phyloP scores from a whole-genome alignment of 2,329 filamentous ascomycete species.

The Triangularia setosa region DNA sequence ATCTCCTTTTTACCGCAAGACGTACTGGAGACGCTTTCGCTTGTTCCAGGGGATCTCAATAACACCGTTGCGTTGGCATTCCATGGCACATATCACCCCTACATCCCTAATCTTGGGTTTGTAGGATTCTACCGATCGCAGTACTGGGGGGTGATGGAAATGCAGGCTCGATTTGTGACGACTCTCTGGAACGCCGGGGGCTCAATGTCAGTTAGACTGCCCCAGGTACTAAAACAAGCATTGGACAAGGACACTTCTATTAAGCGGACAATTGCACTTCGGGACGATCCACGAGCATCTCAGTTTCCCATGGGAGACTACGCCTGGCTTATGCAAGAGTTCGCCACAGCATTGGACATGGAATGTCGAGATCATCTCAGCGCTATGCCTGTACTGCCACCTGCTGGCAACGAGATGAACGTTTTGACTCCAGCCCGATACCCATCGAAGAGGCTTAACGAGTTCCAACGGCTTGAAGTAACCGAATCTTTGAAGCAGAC shows the following conservation, averaged over 20 bases:
- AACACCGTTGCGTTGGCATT: slow-evolving; percentile 66
- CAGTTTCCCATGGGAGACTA: slow-evolving; percentile 88
- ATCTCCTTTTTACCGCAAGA: slow-evolving; percentile 60
- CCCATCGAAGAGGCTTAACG: slow-evolving; percentile 39
- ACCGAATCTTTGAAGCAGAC: slow-evolving; percentile 44
- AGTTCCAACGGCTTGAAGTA: slow-evolving; percentile 38
- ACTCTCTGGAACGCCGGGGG: slow-evolving; percentile 49
- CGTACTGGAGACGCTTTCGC: slow-evolving; percentile 54
- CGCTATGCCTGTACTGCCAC: slow-evolving; percentile 37
- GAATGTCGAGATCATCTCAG: slow-evolving; percentile 35
- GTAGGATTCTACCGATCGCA: slow-evolving; percentile 81
- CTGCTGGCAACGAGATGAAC: slow-evolving; percentile 45
- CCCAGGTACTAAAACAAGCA: slow-evolving; percentile 35
- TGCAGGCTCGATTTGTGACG: slow-evolving; percentile 71
- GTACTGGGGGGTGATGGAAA: slow-evolving; percentile 84
- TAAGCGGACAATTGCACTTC: slow-evolving; percentile 46
- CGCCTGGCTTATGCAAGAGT: slow-evolving; percentile 68
- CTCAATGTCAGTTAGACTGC: slow-evolving; percentile 19
- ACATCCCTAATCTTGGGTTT: slow-evolving; percentile 65
- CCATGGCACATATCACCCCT: slow-evolving; percentile 59
- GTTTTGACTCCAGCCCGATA: slow-evolving; percentile 56
- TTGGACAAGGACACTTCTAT: slow-evolving; percentile 43
- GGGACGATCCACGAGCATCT: slow-evolving; percentile 48
- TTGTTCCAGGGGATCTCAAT: slow-evolving; percentile 50
- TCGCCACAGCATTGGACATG: slow-evolving; percentile 57